These are phyloP conservation scores for Coemansia sp. DNA, from an alignment of 192 early-diverging fungal genomes.

Conservation along the genomic window DNA sequence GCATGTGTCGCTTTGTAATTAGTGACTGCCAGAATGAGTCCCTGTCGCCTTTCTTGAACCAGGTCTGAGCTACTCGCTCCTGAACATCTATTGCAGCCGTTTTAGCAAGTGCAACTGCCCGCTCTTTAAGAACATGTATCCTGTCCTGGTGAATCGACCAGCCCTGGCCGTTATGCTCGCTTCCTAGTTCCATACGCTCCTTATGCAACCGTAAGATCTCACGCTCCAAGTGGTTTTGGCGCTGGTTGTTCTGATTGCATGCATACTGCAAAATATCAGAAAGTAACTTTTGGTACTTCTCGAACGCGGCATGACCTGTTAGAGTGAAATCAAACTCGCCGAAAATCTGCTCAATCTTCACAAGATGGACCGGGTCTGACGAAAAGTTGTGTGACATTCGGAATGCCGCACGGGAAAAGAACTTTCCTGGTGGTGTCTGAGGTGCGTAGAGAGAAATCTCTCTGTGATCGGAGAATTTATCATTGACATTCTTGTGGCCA, in stretches of 20 bases:
- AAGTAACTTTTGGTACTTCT: not conserved
- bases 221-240: not conserved
- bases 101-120: not conserved
- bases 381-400: not conserved
- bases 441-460: not conserved
- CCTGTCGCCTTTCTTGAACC: not conserved
- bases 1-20: not conserved
- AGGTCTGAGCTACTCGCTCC: not conserved
- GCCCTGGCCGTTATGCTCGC: not conserved
- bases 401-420: not conserved
- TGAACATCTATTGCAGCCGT: not conserved
- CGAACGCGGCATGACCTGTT: not conserved
- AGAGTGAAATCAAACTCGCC: not conserved
- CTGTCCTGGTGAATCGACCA: not conserved
- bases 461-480: not conserved
- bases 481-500: not conserved
- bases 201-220: not conserved
- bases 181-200: not conserved
- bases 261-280: not conserved
- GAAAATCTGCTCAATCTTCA: not conserved
- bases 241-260: not conserved
- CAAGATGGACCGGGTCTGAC: not conserved
- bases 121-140: not conserved
- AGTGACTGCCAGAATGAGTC: not conserved
- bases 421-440: conserved; percentile 39